Conservation (phyloP, 2,329 filamentous ascomycete genomes). For the Fusarium sp. region DNA sequence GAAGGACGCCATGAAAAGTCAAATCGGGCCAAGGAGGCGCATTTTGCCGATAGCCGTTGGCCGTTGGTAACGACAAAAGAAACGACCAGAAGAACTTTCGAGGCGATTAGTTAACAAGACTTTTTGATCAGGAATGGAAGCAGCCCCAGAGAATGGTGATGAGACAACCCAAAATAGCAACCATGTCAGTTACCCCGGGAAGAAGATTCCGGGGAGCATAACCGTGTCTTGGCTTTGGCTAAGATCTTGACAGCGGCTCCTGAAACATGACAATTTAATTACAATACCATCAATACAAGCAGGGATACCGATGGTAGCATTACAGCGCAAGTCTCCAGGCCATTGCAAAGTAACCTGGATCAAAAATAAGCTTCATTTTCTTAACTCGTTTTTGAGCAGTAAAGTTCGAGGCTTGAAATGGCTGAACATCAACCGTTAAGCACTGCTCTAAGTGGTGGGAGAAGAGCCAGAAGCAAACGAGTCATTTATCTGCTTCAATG, state of each 20-base stretch:
- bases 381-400: not conserved
- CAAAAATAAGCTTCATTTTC: not conserved
- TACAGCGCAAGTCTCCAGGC: not conserved
- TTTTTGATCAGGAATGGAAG: not conserved
- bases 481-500: not conserved
- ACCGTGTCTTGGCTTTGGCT: slow-evolving; percentile 14
- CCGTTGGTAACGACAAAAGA: not conserved
- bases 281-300: not conserved
- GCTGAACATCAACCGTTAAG: not conserved
- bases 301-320: not conserved
- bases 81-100: not conserved
- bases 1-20: slow-evolving; percentile 22
- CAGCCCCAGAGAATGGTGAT: slow-evolving; percentile 1
- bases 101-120: not conserved
- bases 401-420: not conserved
- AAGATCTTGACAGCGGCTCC: not conserved
- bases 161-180: slow-evolving; percentile 30
- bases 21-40: slow-evolving; percentile 10
- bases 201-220: not conserved
- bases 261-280: not conserved
- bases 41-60: slow-evolving; percentile 16
- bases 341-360: not conserved
- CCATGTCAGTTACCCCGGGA: slow-evolving; percentile 7
- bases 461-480: not conserved
- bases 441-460: not conserved